Evolutionary conservation across 2,329 filamentous ascomycete species (phyloP).

Genomic region (Stagonosporopsis vannaccii): DNA sequence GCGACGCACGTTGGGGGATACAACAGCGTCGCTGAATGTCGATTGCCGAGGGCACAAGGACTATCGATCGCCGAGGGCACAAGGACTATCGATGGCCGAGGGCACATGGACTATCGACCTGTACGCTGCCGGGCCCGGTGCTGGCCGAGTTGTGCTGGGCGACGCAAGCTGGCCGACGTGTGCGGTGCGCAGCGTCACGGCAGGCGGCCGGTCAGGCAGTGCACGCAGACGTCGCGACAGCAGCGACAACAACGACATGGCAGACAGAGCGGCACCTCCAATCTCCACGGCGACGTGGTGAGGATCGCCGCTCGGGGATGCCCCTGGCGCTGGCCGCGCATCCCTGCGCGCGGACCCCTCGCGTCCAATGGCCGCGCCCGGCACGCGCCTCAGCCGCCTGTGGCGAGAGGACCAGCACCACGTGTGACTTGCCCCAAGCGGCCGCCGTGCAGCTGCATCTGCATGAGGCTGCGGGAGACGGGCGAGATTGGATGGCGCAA

Average conservation of each 20-base stretch:
- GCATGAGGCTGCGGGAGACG: constrained; percentile 14
- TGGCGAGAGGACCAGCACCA: constrained; percentile 20
- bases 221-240: background rate
- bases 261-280: background rate
- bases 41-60: constrained; percentile 15
- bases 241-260: background rate
- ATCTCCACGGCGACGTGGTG: constrained; percentile 14
- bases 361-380: constrained; percentile 12
- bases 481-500: constrained; percentile 11
- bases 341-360: background rate
- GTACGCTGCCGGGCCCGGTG: constrained; percentile 10
- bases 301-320: constrained; percentile 17
- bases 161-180: background rate
- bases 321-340: constrained; percentile 4
- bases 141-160: background rate
- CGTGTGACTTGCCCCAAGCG: constrained; percentile 28
- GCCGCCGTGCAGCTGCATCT: constrained; percentile 17
- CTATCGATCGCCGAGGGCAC: constrained; percentile 19
- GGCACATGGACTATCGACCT: constrained; percentile 21
- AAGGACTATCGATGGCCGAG: constrained; percentile 11
- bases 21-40: constrained; percentile 9
- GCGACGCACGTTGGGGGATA: constrained; percentile 13
- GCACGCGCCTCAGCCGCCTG: constrained; percentile 19
- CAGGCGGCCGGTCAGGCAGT: constrained; percentile 3
- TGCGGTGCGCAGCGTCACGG: constrained; percentile 2